These are phyloP conservation scores for Peltaster fructicola DNA, from an alignment of 2,329 filamentous ascomycete species.

Conservation along the genomic window DNA sequence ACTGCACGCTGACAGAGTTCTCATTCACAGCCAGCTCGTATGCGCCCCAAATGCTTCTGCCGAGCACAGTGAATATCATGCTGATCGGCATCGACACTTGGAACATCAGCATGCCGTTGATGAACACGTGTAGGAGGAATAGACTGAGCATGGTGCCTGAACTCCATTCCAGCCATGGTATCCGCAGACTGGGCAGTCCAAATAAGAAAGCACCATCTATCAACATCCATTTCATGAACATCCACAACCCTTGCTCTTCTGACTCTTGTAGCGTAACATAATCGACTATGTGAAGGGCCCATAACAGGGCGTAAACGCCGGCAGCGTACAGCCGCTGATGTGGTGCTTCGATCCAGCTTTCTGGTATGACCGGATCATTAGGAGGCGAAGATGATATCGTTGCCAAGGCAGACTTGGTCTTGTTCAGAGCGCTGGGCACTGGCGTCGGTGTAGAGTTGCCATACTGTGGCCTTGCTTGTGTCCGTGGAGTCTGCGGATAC, in stretches of 20 bases:
- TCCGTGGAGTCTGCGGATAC: too few species aligned
- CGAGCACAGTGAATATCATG: slow-evolving; percentile 52
- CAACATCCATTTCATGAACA: slow-evolving; percentile 84
- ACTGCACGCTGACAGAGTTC: slow-evolving; percentile 70
- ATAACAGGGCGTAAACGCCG: slow-evolving; percentile 57
- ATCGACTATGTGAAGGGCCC: slow-evolving; percentile 76
- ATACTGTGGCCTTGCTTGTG: too few species aligned
- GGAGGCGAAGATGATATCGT: slow-evolving; percentile 6
- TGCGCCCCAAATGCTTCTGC: slow-evolving; percentile 67
- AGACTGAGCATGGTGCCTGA: slow-evolving; percentile 53
- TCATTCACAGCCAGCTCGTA: slow-evolving; percentile 89
- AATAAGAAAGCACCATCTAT: slow-evolving; percentile 80
- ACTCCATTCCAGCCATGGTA: slow-evolving; percentile 92
- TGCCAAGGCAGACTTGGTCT: too few species aligned
- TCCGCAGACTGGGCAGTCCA: slow-evolving; percentile 67
- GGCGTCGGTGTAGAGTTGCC: too few species aligned
- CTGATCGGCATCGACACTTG: slow-evolving; percentile 64
- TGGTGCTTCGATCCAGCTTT: slow-evolving; percentile 69
- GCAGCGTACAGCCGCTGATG: slow-evolving; percentile 78
- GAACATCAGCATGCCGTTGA: slow-evolving; percentile 85
- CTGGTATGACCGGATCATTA: slow-evolving; percentile 54
- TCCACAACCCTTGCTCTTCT: slow-evolving; percentile 69
- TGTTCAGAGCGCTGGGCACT: too few species aligned
- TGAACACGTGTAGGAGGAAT: slow-evolving; percentile 52
- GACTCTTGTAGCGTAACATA: slow-evolving; percentile 63